Evolutionary conservation across 805 yeast genomes (phyloP).

Genomic region (Ogataea glucozyma): DNA sequence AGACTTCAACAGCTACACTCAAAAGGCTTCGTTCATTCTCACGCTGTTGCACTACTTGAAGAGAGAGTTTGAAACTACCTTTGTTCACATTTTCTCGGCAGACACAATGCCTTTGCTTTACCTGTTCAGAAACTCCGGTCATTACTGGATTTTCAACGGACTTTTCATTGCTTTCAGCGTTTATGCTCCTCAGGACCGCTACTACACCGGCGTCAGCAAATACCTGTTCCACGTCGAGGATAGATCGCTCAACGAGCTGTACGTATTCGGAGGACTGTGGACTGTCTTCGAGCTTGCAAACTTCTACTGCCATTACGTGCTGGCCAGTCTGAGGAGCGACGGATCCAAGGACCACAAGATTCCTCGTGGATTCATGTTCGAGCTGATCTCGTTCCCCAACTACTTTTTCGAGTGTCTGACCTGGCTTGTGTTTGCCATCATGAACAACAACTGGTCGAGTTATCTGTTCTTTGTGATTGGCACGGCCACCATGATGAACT

Average conservation of each 20-base stretch:
- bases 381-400: conserved; percentile 85
- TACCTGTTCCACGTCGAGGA: conserved; percentile 48
- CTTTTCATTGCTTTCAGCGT: conserved; percentile 37
- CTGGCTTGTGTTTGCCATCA: conserved; percentile 71
- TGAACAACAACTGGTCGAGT: conserved; percentile 78
- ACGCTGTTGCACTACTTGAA: conserved; percentile 77
- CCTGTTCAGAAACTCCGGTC: conserved; percentile 84
- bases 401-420: conserved; percentile 82
- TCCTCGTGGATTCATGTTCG: conserved; percentile 85
- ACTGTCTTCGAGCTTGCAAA: conserved; percentile 69
- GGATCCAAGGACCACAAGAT: conserved; percentile 62
- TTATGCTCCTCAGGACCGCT: conserved; percentile 33
- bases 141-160: conserved; percentile 94
- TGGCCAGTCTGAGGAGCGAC: conserved; percentile 57
- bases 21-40: conserved; percentile 53
- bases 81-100: conserved; percentile 81
- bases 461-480: conserved; percentile 71
- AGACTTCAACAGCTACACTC: conserved; percentile 49
- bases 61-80: conserved; percentile 84
- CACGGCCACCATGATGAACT: conserved; percentile 78
- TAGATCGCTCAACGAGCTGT: conserved; percentile 34
- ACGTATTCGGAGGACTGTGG: conserved; percentile 46
- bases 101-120: conserved; percentile 92
- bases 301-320: conserved; percentile 65
- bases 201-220: conserved; percentile 26